Evolutionary conservation across 345 rosid species (phyloP).

Genomic region (Carallia pectinifolia): DNA sequence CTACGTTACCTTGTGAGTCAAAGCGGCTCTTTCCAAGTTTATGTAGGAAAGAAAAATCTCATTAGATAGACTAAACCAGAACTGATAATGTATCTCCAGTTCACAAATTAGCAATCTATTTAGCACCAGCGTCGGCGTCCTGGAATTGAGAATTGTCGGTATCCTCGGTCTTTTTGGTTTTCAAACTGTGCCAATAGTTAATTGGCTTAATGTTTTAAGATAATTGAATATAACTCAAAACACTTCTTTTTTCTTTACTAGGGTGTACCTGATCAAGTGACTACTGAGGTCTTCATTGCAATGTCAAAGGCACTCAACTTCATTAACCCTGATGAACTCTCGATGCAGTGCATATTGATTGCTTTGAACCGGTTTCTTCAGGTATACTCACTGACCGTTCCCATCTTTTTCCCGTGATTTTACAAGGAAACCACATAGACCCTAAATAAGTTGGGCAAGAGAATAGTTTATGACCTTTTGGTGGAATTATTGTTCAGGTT

Average conservation of each 20-base stretch:
- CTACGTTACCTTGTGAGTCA: too few species aligned
- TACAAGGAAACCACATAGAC: not conserved
- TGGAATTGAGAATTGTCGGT: too few species aligned
- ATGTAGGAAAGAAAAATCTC: not conserved
- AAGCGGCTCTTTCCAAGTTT: too few species aligned
- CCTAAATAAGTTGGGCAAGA: not conserved
- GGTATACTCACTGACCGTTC: constrained; percentile 37
- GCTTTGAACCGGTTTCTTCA: constrained; percentile 95
- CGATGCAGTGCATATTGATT: constrained; percentile 92
- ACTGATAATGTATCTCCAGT: not conserved
- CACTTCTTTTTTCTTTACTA: constrained; percentile 22
- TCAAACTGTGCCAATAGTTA: too few species aligned
- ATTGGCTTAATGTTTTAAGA: not conserved
- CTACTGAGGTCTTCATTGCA: constrained; percentile 89
- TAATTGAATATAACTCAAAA: constrained; percentile 1
- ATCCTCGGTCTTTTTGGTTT: too few species aligned
- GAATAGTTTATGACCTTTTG: not conserved
- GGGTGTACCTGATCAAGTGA: constrained; percentile 96
- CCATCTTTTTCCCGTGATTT: not conserved
- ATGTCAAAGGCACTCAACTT: constrained; percentile 97
- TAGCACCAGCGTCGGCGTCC: not conserved
- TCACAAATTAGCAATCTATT: not conserved
- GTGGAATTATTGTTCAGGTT: not conserved
- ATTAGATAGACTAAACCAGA: not conserved
- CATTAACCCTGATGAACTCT: constrained; percentile 89